Evolutionary conservation across 2,329 filamentous ascomycete species (phyloP), one percentile per base, ranked within the genome.

Genomic region (Fusarium multiceps): DNA sequence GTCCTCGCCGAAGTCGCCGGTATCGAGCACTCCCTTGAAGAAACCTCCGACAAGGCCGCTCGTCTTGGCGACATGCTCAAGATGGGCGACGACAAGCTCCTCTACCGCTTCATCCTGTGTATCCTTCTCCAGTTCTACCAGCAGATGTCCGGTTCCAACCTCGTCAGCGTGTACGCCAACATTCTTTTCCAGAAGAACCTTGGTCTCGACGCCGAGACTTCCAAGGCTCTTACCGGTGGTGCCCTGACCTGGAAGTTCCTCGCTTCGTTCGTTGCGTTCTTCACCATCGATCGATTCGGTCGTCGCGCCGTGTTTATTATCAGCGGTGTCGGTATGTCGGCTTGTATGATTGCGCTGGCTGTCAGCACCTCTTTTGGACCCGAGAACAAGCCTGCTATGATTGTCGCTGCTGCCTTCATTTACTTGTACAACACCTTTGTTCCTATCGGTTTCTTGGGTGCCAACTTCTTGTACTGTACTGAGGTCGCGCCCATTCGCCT

Each of bases 391-490:
- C 66, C 64, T 47, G 71, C 75, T 62, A 64, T 67, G 72, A 63
- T 72, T 41, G 59, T 70, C 9, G 58, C 74, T 8, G 60, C 70
- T 4, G 69, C 48, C 66, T 89, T 89, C 63, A 79, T 92, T 16
- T 92, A 92, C 80, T 83, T 89, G 5, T 92, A 90, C 78, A 91
- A 91, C 75, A 87, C 88, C 3, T 89, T 88, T 66, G 91, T 91
- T 67, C 89, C 89, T 6, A 88, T 89, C 0, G 88, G 87, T 9
- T 90, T 88, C 83, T 77, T 90, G 1, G 88, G 88, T 5, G 82
- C 90, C 41, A 88, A 89, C 12, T 90, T 88, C 86, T 74, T 87
- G 72, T 86, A 85, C 69, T 82, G 86, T 5, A 85, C 86, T 25
- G 84, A 87, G 59, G 81, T 87, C 46, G 86, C 87, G 66, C 82